Evolutionary conservation across 2,329 filamentous ascomycete genomes (phyloP).

Genomic region (Fusarium protoensiforme): DNA sequence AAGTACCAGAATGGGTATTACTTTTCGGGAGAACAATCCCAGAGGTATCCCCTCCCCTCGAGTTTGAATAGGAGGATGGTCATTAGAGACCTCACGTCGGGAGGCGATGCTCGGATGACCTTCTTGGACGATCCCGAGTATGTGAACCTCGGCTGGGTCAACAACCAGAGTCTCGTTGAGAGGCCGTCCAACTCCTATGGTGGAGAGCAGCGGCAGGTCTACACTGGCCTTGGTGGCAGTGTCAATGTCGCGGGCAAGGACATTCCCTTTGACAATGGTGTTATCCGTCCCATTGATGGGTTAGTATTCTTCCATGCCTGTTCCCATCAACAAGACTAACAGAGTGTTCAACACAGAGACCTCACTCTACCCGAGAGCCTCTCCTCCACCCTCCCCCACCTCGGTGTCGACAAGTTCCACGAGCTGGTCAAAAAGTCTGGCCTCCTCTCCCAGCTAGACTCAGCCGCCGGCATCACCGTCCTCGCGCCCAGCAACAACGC

Average conservation of each 20-base stretch:
- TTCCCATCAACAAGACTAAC: neutral
- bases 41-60: neutral
- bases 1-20: neutral
- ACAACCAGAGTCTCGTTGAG: neutral
- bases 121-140: neutral
- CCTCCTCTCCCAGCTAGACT: neutral
- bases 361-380: neutral
- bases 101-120: neutral
- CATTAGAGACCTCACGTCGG: neutral
- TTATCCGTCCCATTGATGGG: neutral
- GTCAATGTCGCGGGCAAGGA: neutral
- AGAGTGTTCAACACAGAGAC: neutral
- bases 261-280: neutral
- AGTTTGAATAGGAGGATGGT: neutral
- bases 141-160: neutral
- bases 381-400: neutral
- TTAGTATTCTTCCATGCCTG: neutral
- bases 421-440: neutral
- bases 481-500: neutral
- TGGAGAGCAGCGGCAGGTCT: neutral
- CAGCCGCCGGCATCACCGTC: neutral
- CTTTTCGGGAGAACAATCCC: neutral
- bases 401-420: neutral
- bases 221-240: neutral
- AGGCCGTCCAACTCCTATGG: neutral